Base-by-base conservation (phyloP, 1,284 basidiomycete species). In the Porodaedalea pini region DNA sequence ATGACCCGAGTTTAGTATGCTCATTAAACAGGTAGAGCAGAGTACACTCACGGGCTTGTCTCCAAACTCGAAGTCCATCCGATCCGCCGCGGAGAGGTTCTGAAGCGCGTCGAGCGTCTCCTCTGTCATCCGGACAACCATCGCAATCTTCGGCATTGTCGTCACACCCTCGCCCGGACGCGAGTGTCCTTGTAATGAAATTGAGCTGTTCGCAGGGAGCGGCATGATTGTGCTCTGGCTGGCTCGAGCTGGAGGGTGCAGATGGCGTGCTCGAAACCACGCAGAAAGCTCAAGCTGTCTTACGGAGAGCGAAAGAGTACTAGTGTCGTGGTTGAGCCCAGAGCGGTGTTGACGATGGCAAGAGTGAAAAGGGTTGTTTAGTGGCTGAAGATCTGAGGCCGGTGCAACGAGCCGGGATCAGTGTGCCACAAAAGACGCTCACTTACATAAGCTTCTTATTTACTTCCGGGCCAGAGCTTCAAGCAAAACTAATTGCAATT, bases 101-200 rank as follows among this genome's bases (percentile, higher is more conserved):
- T 83, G 78, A 37, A 90, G 77, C 0, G 84, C 83, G 47, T 86
- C 81, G 57, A 88, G 74, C 0, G 83, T 81, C 67, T 87, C 85
- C 41, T 78, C 74, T 1, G 87, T 81, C 78, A 90, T 77, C 53
- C 85, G 81, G 32, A 90, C 77, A 54, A 90, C 72, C 79, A 88
- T 85, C 43, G 86, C 88, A 25, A 78, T 75, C 72, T 88, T 88
- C 10, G 82, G 81, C 55, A 78, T 79, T 0, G 82, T 75, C 36
- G 80, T 78, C n/a, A 75, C 65, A 0, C 78, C 72, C 59, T 80
- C 82, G 43, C 78, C 80, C 37, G 79, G 78, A 50, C 73, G 72
- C 2, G 81, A 73, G 59, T 77, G 75, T 40, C 81, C 78, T 36
- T 83, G 78, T 44, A 89, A 75, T 4, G 82, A 76, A 45, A 88